phyloP scores from a whole-genome alignment of 2,329 filamentous ascomycete species.

The Trichoderma arundinaceum region DNA sequence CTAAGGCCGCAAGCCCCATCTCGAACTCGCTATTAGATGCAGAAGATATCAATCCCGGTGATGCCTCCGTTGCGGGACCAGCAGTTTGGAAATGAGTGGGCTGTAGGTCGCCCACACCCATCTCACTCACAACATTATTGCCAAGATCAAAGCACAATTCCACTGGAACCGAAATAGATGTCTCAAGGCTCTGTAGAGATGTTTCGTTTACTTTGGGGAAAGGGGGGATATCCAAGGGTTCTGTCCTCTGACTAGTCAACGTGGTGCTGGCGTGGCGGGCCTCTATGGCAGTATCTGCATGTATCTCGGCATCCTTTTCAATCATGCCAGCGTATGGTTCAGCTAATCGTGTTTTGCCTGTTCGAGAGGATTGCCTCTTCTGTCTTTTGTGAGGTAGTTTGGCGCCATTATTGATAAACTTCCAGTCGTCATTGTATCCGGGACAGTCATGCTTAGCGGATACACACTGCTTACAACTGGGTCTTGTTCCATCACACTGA shows the following conservation, averaged over 20 bases:
- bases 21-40: constrained; percentile 5
- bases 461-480: constrained; percentile 9
- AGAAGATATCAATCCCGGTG: constrained; percentile 9
- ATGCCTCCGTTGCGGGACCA: background rate
- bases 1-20: constrained; percentile 10
- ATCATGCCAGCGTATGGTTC: background rate
- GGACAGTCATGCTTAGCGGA: constrained; percentile 18
- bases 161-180: background rate
- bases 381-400: constrained; percentile 8
- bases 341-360: background rate
- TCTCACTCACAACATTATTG: background rate
- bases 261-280: background rate
- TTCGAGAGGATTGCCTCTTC: constrained; percentile 4
- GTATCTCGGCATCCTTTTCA: background rate
- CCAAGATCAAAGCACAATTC: background rate
- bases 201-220: background rate
- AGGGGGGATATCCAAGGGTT: background rate
- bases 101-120: background rate
- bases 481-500: constrained; percentile 20
- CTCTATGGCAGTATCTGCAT: background rate
- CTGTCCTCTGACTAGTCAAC: background rate
- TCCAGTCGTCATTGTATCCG: constrained; percentile 21
- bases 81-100: background rate
- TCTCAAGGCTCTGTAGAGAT: background rate
- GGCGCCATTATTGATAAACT: constrained; percentile 22